These are phyloP conservation scores for Alternaria rosae DNA, from an alignment of 2,329 filamentous ascomycete genomes.

Conservation along the genomic window DNA sequence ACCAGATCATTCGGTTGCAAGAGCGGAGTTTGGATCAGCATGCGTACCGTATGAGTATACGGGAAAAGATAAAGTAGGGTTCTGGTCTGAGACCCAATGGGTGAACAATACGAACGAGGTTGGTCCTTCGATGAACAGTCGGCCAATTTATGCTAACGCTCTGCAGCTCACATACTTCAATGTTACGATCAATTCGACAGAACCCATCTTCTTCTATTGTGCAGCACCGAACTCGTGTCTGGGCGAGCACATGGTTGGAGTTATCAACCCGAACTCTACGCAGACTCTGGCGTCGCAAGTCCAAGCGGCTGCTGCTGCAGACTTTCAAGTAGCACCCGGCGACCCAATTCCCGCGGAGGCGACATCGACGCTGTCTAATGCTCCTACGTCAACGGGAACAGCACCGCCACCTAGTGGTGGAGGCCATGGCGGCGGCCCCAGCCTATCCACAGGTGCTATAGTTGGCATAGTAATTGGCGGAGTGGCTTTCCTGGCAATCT, in stretches of 20 bases:
- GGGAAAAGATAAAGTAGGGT: conserved; percentile 37
- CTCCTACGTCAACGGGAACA: conserved; percentile 14
- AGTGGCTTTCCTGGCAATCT: conserved; percentile 65
- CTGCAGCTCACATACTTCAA: conserved; percentile 40
- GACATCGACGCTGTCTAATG: conserved; percentile 17
- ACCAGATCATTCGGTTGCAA: conserved; percentile 54
- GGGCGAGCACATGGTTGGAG: conserved; percentile 74
- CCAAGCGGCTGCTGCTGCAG: conserved; percentile 29
- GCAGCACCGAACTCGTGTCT: conserved; percentile 70
- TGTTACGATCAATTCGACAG: conserved; percentile 45
- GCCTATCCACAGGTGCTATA: conserved; percentile 52
- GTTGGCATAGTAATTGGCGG: conserved; percentile 68
- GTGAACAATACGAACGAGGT: conserved; percentile 37
- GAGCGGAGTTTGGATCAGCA: conserved; percentile 49
- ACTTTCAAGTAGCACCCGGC: conserved; percentile 49
- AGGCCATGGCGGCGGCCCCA: conserved; percentile 5
- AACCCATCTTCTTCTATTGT: conserved; percentile 51
- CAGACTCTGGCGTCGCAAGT: conserved; percentile 42
- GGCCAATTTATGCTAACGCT: background rate
- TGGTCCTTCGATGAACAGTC: conserved; percentile 10
- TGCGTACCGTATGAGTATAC: conserved; percentile 52
- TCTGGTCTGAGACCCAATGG: conserved; percentile 41
- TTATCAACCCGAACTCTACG: conserved; percentile 67
- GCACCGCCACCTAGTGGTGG: conserved; percentile 2
- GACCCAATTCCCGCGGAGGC: conserved; percentile 51